Base-by-base conservation (phyloP, 495 filamentous ascomycete species). In the Chaetomium tenue region DNA sequence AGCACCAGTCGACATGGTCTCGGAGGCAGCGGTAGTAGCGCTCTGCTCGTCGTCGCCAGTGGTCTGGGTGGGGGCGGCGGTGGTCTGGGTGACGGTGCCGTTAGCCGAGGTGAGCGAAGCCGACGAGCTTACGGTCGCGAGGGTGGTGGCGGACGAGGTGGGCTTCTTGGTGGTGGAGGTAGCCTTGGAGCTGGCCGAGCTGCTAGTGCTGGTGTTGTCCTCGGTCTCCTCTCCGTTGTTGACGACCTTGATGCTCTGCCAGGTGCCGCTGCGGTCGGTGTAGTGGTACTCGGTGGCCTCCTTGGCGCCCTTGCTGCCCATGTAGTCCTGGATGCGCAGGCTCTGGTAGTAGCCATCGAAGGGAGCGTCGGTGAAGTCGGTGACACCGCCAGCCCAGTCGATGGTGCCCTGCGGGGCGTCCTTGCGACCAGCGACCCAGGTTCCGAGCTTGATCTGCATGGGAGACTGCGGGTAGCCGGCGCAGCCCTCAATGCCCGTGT, bases 401-500 rank as follows among this genome's bases (percentile, higher is more conserved):
- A 97, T 90, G 51, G 93, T 97, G 66, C 90, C 91, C 55, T 85
- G 71, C 28, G 84, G 75, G 62, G 90, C 88, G 58, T 74, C 73
- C 22, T 86, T 76, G 72, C 90, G 87, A 71, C 93, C 93, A 68
- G 86, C 93, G 66, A 86, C 85, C 94, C 94, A 97, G 68, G 88
- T 84, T 67, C 94, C 94, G 59, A 96, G 79, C 75, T 90, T 91
- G 73, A 97, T 76, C 70, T 89, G 86, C 87, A 91, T 91, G 42
- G 93, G 93, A 16, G 92, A 92, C 79, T 97, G 93, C 44, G 94
- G 94, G 79, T 88, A 97, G 73, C 87, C 88, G 55, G 79, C 74
- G 63, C 86, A 89, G 65, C 79, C 72, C 61, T 83, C 78, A 51
- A 85, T 82, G 61, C 81, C 72, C 52, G 78, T 75, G 37, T 90